Evolutionary conservation across 2,329 filamentous ascomycete species (phyloP).

Genomic region (Talaromyces sp.): DNA sequence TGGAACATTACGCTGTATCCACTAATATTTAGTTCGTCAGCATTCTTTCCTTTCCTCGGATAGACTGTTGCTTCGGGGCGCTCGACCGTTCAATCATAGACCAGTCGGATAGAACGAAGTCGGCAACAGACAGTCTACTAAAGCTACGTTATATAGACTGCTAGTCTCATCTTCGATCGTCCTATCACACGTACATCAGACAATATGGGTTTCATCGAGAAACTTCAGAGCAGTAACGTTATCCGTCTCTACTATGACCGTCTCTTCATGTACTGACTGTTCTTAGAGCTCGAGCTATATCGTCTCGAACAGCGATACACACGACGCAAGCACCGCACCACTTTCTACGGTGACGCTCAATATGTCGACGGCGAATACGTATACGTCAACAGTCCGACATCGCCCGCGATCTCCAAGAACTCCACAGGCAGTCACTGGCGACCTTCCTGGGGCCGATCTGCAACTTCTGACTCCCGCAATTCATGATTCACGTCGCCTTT

Average conservation of each 20-base stretch:
- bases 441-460: constrained; percentile 16
- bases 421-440: constrained; percentile 24
- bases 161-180: neutral
- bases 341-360: constrained; percentile 81
- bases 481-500: constrained; percentile 15
- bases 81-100: neutral
- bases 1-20: neutral
- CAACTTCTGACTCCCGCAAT: constrained; percentile 14
- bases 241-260: no score
- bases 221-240: constrained; percentile 50
- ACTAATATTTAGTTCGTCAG: neutral
- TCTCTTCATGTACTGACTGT: neutral
- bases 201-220: constrained; percentile 51
- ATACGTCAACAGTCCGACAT: constrained; percentile 53
- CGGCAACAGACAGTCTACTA: neutral
- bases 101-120: neutral
- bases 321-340: constrained; percentile 81
- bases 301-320: constrained; percentile 95
- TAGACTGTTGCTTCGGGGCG: neutral
- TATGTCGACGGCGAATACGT: constrained; percentile 97
- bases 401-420: constrained; percentile 39
- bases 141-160: neutral
- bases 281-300: constrained; percentile 73
- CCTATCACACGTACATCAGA: neutral
- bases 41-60: neutral